Conservation (phyloP, 768 basidiomycete species). For the Botryobasidium botryosum region DNA sequence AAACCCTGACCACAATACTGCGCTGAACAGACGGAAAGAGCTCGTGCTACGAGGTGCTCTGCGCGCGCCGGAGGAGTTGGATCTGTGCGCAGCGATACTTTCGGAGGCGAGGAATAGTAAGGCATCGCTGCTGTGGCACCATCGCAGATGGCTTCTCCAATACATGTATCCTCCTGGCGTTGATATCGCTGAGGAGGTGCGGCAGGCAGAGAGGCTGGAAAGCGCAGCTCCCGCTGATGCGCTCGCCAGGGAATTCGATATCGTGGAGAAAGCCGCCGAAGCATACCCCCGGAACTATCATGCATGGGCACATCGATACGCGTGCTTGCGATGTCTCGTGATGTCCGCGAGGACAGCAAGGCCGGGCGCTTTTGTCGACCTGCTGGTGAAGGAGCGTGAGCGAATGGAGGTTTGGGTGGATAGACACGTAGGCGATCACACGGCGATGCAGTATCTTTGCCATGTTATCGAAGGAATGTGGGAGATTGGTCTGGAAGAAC, state of each 20-base stretch:
- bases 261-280: background rate
- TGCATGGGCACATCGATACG: constrained; percentile 5
- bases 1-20: constrained; percentile 7
- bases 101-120: constrained; percentile 2
- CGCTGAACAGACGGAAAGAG: constrained; percentile 1
- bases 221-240: background rate
- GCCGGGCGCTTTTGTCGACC: background rate
- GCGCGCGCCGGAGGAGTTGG: background rate
- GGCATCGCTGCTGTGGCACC: constrained; percentile 6
- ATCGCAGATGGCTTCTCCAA: constrained; percentile 4
- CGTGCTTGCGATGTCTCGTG: background rate
- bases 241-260: background rate
- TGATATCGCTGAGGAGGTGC: background rate
- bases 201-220: background rate
- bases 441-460: background rate
- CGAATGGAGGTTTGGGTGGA: background rate
- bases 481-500: background rate
- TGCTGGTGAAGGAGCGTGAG: background rate
- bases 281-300: constrained; percentile 6
- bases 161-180: background rate
- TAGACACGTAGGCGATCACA: background rate
- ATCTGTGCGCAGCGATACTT: background rate
- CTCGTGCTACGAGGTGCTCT: background rate
- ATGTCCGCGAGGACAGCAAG: background rate
- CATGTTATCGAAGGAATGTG: background rate